phyloP scores from a whole-genome alignment of 2,329 filamentous ascomycete genomes.

The Fusarium sp. region DNA sequence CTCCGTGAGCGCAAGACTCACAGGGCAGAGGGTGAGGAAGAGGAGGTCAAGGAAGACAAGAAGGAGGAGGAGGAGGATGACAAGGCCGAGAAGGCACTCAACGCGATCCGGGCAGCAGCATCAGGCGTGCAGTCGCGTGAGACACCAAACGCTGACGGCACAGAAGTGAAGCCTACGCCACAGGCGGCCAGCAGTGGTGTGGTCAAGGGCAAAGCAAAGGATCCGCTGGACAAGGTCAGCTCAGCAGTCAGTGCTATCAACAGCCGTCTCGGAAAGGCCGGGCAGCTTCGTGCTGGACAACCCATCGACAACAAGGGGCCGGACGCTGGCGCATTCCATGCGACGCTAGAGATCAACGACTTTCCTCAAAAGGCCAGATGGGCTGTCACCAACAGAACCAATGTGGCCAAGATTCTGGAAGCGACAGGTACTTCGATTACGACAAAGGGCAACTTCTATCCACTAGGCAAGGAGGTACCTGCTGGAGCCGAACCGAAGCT shows the following conservation, averaged over 20 bases:
- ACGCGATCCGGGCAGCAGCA: constrained; percentile 69
- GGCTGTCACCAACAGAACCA: constrained; percentile 98
- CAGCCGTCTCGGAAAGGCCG: constrained; percentile 85
- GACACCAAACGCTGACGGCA: constrained; percentile 55
- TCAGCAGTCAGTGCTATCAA: constrained; percentile 94
- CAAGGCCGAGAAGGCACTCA: constrained; percentile 74
- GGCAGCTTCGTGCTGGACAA: constrained; percentile 88
- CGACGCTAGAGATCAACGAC: constrained; percentile 98
- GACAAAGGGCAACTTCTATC: constrained; percentile 93
- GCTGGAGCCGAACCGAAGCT: constrained; percentile 85
- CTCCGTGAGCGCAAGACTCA: constrained; percentile 88
- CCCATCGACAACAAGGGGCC: constrained; percentile 99
- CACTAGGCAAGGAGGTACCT: constrained; percentile 80
- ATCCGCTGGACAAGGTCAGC: constrained; percentile 84
- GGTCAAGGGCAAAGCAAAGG: constrained; percentile 64
- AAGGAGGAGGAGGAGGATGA: constrained; percentile 71
- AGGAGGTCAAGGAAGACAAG: constrained; percentile 83
- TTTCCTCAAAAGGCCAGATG: constrained; percentile 98
- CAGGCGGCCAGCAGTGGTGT: constrained; percentile 66
- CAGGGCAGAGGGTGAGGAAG: constrained; percentile 85
- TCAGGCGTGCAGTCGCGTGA: constrained; percentile 66
- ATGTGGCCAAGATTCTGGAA: constrained; percentile 97
- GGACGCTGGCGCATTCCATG: constrained; percentile 95
- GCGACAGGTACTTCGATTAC: constrained; percentile 95
- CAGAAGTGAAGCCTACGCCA: constrained; percentile 49